phyloP scores from a whole-genome alignment of 345 rosid genomes.

The Gossypium mustelinum region DNA sequence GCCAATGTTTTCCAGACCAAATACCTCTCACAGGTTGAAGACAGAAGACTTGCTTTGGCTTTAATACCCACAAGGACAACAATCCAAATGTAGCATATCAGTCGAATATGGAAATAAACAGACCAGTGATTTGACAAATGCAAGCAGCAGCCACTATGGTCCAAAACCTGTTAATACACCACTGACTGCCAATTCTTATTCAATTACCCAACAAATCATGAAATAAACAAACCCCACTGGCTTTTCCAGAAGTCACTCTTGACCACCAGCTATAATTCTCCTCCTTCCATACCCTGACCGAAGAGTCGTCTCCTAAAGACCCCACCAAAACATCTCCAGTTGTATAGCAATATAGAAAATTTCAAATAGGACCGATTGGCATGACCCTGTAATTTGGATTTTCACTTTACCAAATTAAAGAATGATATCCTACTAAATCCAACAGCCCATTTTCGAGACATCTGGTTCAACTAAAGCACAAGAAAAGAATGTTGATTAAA shows the following conservation, averaged over 20 bases:
- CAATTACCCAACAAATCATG: background rate
- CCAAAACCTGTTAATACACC: constrained; percentile 1
- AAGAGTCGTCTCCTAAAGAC: background rate
- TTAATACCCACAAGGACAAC: background rate
- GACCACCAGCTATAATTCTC: constrained; percentile 5
- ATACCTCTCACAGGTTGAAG: background rate
- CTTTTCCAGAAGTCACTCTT: background rate
- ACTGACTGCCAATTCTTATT: background rate
- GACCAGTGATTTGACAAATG: constrained; percentile 2
- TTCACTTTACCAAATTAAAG: background rate
- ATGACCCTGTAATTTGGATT: background rate
- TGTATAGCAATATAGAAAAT: background rate
- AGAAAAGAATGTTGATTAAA: constrained; percentile 13
- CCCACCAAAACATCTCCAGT: constrained; percentile 9
- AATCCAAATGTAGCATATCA: background rate
- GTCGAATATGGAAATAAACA: background rate
- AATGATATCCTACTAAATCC: background rate
- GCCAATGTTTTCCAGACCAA: background rate
- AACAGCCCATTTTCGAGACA: background rate
- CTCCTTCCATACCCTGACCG: background rate
- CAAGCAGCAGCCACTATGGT: background rate
- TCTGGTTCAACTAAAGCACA: background rate
- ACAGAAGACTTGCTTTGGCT: background rate
- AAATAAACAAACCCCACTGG: background rate
- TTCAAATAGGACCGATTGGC: background rate